These are phyloP conservation scores for Kwoniella heveanensis DNA, from an alignment of 768 basidiomycete genomes.

Conservation along the genomic window DNA sequence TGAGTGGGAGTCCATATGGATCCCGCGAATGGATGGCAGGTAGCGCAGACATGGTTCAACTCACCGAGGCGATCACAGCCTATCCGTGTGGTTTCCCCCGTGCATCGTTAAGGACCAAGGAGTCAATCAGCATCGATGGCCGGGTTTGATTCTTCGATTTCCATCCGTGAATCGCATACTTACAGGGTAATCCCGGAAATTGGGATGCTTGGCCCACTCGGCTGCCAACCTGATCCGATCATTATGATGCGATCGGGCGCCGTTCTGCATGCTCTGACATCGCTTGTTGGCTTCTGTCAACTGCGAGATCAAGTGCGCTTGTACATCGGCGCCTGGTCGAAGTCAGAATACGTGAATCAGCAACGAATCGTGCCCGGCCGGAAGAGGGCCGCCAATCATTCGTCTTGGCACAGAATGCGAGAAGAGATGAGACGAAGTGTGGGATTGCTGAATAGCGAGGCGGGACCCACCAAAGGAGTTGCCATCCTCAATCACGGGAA, in stretches of 20 bases:
- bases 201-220: conserved; percentile 42
- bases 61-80: not conserved
- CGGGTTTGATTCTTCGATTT: no score
- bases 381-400: no score
- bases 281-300: conserved; percentile 26
- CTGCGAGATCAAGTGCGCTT: conserved; percentile 34
- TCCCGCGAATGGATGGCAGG: no score
- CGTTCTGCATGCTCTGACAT: conserved; percentile 32
- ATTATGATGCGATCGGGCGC: conserved; percentile 27
- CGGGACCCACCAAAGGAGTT: conserved; percentile 47
- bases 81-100: not conserved
- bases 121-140: no score
- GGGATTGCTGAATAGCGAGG: no score
- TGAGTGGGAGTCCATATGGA: no score
- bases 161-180: not conserved
- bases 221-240: conserved; percentile 38
- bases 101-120: not conserved
- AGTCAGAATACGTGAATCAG: conserved; percentile 1
- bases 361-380: no score
- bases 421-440: no score
- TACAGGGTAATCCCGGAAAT: conserved; percentile 34
- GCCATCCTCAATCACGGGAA: conserved; percentile 50
- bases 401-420: no score
- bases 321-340: conserved; percentile 44
- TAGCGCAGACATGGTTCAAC: not conserved